Percentiles rank a stretch among this genome's conserved stretches.
Evolutionary conservation across 305 asterid genomes (phyloP).

Genomic region (Solanum hybrid): DNA sequence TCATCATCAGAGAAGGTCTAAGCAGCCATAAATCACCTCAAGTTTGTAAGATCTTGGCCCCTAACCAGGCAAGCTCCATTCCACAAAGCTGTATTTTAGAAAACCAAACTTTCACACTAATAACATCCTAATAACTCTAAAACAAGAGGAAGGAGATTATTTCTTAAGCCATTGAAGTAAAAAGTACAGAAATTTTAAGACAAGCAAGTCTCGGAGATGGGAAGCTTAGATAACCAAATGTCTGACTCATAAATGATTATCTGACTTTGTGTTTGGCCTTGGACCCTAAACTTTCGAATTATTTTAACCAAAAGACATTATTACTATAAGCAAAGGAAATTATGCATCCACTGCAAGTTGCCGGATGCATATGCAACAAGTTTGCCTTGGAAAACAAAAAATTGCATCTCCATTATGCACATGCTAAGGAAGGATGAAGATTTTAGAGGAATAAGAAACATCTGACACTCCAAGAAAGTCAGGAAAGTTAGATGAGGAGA

Average conservation of each 20-base stretch:
- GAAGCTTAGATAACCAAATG: neutral
- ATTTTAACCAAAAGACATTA: neutral
- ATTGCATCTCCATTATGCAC: constrained; percentile 3
- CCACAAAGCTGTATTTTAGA: neutral
- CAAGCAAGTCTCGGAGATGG: neutral
- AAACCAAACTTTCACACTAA: neutral
- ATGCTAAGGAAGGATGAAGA: constrained; percentile 1
- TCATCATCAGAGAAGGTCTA: neutral
- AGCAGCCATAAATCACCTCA: neutral
- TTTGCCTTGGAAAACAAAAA: neutral
- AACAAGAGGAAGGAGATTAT: neutral
- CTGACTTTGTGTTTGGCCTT: neutral
- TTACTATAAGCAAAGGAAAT: neutral
- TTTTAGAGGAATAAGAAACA: constrained; percentile 12
- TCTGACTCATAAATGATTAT: neutral
- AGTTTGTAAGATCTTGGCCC: neutral
- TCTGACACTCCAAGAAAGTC: constrained; percentile 28
- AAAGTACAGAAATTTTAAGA: neutral
- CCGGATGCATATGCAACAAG: neutral
- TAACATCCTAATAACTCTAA: neutral
- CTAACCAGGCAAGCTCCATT: neutral
- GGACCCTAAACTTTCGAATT: neutral
- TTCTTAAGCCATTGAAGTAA: neutral
- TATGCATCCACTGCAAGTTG: neutral
- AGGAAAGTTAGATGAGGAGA: constrained; percentile 38